These are phyloP conservation scores for Neostapfia colusana DNA, from an alignment of 176 grass and related monocot species.

Conservation along the genomic window DNA sequence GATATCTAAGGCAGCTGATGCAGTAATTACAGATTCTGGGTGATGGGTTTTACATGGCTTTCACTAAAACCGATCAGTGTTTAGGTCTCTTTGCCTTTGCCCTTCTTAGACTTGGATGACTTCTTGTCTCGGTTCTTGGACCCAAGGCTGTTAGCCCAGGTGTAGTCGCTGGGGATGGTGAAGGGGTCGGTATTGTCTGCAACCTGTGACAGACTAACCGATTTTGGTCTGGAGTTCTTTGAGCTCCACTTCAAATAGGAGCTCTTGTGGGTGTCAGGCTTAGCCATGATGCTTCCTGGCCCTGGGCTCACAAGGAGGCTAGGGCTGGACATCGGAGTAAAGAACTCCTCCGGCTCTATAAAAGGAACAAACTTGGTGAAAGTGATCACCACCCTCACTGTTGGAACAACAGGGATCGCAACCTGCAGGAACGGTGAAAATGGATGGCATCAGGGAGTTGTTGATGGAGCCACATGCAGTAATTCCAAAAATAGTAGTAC, in stretches of 20 bases:
- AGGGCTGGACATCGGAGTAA: slow-evolving; percentile 94
- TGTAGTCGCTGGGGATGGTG: slow-evolving; percentile 71
- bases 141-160: slow-evolving; percentile 63
- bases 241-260: slow-evolving; percentile 61
- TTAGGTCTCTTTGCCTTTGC: slow-evolving; percentile 54
- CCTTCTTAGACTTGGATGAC: slow-evolving; percentile 64
- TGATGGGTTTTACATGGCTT: slow-evolving; percentile 13
- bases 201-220: slow-evolving; percentile 68
- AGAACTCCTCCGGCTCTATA: slow-evolving; percentile 84
- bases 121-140: slow-evolving; percentile 69
- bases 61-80: slow-evolving; percentile 7
- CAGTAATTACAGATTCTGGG: slow-evolving; percentile 60
- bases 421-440: slow-evolving; percentile 50
- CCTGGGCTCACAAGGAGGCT: slow-evolving; percentile 70
- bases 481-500: background rate
- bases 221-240: slow-evolving; percentile 64
- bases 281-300: slow-evolving; percentile 51
- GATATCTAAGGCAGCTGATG: slow-evolving; percentile 9
- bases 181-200: slow-evolving; percentile 72
- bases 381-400: slow-evolving; percentile 84
- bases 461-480: background rate
- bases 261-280: slow-evolving; percentile 59
- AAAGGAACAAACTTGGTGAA: slow-evolving; percentile 90
- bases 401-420: slow-evolving; percentile 89
- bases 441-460: slow-evolving; percentile 1